Evolutionary conservation across 2,329 filamentous ascomycete species (phyloP).

Genomic region (Arthrobotrys iridis): DNA sequence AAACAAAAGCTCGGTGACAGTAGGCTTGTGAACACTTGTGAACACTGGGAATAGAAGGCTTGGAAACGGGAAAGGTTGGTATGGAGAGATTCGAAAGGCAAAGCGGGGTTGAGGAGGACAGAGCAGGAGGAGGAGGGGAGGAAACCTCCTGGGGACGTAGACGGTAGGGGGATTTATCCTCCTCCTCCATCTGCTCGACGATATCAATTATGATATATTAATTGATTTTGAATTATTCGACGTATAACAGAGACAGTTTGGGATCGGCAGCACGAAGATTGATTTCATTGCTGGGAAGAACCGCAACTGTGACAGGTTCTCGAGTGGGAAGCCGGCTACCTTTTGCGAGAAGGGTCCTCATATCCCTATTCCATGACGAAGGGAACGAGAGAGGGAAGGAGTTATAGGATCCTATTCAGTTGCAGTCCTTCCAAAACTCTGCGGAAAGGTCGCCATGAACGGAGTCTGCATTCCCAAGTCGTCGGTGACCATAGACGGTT

Average conservation of each 20-base stretch:
- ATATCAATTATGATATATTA: slow-evolving; percentile 28
- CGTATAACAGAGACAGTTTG: not conserved
- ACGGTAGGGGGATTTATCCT: slow-evolving; percentile 9
- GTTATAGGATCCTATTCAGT: not conserved
- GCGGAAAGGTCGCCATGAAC: not conserved
- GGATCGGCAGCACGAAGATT: not conserved
- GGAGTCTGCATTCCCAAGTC: not conserved
- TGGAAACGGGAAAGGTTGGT: slow-evolving; percentile 8
- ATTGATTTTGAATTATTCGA: slow-evolving; percentile 27
- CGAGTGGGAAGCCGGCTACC: not conserved
- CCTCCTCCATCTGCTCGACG: not conserved
- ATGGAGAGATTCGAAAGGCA: slow-evolving; percentile 25
- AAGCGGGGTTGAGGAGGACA: slow-evolving; percentile 20
- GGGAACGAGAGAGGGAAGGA: not conserved
- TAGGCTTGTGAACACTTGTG: too few relatives aligned
- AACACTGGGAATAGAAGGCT: too few relatives aligned
- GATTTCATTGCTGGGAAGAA: not conserved
- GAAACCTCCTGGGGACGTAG: not conserved
- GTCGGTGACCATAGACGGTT: not conserved
- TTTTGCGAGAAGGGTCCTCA: not conserved
- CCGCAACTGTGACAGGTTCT: not conserved
- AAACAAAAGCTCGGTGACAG: too few relatives aligned
- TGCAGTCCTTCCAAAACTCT: not conserved
- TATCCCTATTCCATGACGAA: too few relatives aligned
- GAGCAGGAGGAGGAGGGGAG: not conserved